Conservation (phyloP, 2,329 filamentous ascomycete genomes). For the Epichloe festucae region DNA sequence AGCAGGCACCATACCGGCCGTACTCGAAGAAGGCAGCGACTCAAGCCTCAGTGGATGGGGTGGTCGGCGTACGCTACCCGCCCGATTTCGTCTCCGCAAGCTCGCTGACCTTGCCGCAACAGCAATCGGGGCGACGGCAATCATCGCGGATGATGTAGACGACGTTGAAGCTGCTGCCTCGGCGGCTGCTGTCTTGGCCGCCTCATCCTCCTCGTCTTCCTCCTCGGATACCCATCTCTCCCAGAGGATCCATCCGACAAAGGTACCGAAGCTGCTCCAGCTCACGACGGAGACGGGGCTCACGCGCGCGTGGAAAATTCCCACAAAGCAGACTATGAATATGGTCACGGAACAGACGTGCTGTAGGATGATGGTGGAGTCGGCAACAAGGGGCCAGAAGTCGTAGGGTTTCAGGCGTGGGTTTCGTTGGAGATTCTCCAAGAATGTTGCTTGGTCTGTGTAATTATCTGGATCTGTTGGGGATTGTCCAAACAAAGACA, state of each 20-base stretch:
- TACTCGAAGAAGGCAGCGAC: constrained; percentile 11
- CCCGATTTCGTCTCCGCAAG: constrained; percentile 20
- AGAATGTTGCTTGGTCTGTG: constrained; percentile 90
- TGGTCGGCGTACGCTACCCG: constrained; percentile 25
- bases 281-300: constrained; percentile 80
- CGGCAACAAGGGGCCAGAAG: constrained; percentile 92
- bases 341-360: constrained; percentile 92
- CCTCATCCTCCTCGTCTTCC: constrained; percentile 35
- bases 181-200: constrained; percentile 21
- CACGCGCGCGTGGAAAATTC: constrained; percentile 77
- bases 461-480: constrained; percentile 87
- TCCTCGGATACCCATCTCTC: constrained; percentile 77
- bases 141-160: background rate
- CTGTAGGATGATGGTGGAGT: constrained; percentile 92
- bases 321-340: constrained; percentile 87
- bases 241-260: constrained; percentile 82
- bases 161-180: background rate
- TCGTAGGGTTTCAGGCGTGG: constrained; percentile 89
- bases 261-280: constrained; percentile 70
- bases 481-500: background rate
- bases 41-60: constrained; percentile 16
- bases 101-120: constrained; percentile 17
- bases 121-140: background rate
- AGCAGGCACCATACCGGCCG: constrained; percentile 11
- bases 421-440: constrained; percentile 91